Evolutionary conservation across 208 protist species (phyloP), one percentile per base, ranked within the genome.

Genomic region (Plasmodiophora brassicae): DNA sequence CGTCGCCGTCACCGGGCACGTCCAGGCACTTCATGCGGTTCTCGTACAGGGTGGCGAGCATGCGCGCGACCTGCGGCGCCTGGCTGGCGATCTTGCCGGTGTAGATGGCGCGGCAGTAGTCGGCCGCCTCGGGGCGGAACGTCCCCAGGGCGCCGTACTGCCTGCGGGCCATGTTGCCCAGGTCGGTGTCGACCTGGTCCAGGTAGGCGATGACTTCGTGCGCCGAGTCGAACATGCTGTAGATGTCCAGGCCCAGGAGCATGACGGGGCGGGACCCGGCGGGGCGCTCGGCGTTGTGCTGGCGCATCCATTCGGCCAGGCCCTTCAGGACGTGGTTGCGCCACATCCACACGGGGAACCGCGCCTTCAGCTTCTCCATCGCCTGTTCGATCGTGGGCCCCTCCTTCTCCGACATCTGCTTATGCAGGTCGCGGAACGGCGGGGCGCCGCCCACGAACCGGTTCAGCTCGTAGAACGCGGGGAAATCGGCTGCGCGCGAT

Each of bases 321-420:
- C 41, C 65, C 5, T 78, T 5, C 32, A 78, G 41, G 32, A 32
- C 65, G 20, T 32, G 14, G n/a, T 78, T 78, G 20, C n/a, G 5
- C 65, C 65, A 78, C 65, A 78, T 78, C 65, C 65, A 78, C 32
- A 78, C n/a, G 14, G 65, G 65, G 65, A 78, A 78, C n/a, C 65
- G 5, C 5, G 65, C n/a, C n/a, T 78, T 78, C 14, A 78, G 65
- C 41, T 78, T 78, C 65, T 78, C 65, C 65, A 78, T 78, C 14
- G 65, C 65, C n/a, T 5, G 5, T 38, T 78, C 65, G n/a, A 32
- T 32, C n/a, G 65, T 78, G 65, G 65, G 65, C 32, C n/a, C 65
- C 14, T n/a, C 5, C 5, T 78, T 5, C 5, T 5, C 5, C 10
- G 14, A 38, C n/a, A 44, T 78, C 65, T 38, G 32, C 14, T 32